These are phyloP conservation scores for Aspergillus sojae DNA, from an alignment of 2,329 filamentous ascomycete species.

Conservation along the genomic window DNA sequence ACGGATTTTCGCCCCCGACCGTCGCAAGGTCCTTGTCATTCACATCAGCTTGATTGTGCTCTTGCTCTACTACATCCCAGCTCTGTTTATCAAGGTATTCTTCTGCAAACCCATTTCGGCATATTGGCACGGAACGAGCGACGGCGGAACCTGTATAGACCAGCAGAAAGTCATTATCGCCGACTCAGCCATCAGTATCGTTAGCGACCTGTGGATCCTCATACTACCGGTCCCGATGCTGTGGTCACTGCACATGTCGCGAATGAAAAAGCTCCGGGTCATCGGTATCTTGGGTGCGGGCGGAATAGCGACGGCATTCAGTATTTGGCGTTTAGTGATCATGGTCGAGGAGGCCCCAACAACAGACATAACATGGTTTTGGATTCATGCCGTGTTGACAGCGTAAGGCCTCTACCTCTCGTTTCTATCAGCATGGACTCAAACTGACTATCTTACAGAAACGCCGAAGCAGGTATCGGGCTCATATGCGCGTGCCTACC, in stretches of 20 bases:
- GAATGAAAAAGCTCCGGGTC: constrained; percentile 27
- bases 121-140: constrained; percentile 23
- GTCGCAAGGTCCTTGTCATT: constrained; percentile 24
- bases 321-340: constrained; percentile 29
- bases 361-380: constrained; percentile 27
- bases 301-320: constrained; percentile 29
- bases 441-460: constrained; percentile 12
- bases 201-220: constrained; percentile 31
- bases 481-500: constrained; percentile 31
- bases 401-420: constrained; percentile 20
- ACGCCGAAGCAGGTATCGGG: constrained; percentile 27
- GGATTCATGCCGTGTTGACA: constrained; percentile 27
- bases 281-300: constrained; percentile 30
- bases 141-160: constrained; percentile 27
- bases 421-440: not conserved
- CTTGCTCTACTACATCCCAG: constrained; percentile 30
- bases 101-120: constrained; percentile 30
- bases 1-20: constrained; percentile 28
- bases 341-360: constrained; percentile 26
- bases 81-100: constrained; percentile 28
- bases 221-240: constrained; percentile 30
- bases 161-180: constrained; percentile 30
- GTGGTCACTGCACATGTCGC: constrained; percentile 28
- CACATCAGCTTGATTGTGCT: constrained; percentile 24
- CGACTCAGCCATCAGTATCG: constrained; percentile 36